Conservation (phyloP, 2,329 filamentous ascomycete species). For the Colletotrichum spinosum region DNA sequence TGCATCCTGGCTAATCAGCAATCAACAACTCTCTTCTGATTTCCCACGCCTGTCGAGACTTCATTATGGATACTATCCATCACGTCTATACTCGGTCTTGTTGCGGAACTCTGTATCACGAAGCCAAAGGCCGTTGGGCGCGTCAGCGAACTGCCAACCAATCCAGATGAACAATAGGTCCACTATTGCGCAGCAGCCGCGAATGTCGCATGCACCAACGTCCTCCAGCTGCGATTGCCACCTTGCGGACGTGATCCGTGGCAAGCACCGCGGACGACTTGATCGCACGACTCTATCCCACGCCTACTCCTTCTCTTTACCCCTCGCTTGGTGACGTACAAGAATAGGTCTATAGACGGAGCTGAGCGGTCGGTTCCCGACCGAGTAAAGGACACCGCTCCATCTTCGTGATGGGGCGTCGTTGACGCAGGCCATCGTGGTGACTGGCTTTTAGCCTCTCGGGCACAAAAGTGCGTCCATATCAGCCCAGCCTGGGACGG, state of each 20-base stretch:
- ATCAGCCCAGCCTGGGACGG: conserved; percentile 6
- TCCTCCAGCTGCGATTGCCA: too few relatives aligned
- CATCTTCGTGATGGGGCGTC: conserved; percentile 20
- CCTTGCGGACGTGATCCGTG: too few relatives aligned
- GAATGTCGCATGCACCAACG: too few relatives aligned
- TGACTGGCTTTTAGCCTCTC: not conserved
- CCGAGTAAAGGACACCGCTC: too few relatives aligned
- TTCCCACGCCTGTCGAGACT: conserved; percentile 6
- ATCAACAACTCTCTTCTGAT: conserved; percentile 32
- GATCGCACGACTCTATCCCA: too few relatives aligned
- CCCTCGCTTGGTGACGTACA: too few relatives aligned
- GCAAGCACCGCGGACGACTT: too few relatives aligned
- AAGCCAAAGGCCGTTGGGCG: not conserved
- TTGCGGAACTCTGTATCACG: too few relatives aligned
- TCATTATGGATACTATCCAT: conserved; percentile 11
- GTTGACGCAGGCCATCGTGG: conserved; percentile 28
- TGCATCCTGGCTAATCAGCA: conserved; percentile 33
- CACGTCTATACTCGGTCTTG: not conserved
- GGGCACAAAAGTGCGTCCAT: conserved; percentile 6
- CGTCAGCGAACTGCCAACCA: not conserved
- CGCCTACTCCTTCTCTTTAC: too few relatives aligned
- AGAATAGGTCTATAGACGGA: too few relatives aligned
- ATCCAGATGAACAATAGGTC: not conserved
- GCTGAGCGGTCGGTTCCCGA: too few relatives aligned
- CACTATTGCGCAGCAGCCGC: too few relatives aligned